Evolutionary conservation across 371 early-diverging fungal genomes (phyloP).

Genomic region (Synchytrium microbalum): DNA sequence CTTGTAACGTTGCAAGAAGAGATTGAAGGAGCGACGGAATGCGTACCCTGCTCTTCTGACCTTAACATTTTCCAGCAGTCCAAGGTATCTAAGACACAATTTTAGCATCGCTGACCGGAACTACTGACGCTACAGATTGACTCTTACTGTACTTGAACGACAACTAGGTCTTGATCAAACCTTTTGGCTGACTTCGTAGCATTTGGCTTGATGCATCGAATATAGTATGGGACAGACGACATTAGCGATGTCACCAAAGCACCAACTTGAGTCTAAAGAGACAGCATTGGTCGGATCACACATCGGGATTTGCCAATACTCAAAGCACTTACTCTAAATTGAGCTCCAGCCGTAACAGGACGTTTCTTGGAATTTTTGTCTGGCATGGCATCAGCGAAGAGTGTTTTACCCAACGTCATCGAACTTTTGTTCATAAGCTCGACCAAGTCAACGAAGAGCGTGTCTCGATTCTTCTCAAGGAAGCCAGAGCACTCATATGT

Average conservation of each 20-base stretch:
- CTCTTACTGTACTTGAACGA: no score
- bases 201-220: slow-evolving; percentile 7
- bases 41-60: slow-evolving; percentile 24
- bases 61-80: slow-evolving; percentile 22
- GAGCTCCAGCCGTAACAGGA: background rate
- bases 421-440: slow-evolving; percentile 13
- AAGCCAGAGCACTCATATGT: slow-evolving; percentile 69
- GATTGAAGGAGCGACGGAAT: slow-evolving; percentile 14
- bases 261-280: background rate
- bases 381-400: slow-evolving; percentile 3
- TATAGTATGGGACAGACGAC: slow-evolving; percentile 13
- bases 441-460: slow-evolving; percentile 72
- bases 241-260: background rate
- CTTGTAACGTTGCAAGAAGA: slow-evolving; percentile 18
- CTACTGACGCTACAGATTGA: no score
- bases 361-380: slow-evolving; percentile 8
- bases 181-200: slow-evolving; percentile 5
- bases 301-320: background rate
- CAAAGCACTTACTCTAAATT: background rate
- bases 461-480: slow-evolving; percentile 60
- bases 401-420: slow-evolving; percentile 4
- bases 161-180: slow-evolving; percentile 6
- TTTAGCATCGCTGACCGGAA: no score
- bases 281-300: background rate
- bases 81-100: slow-evolving; percentile 6